Conservation (phyloP, 2,329 filamentous ascomycete genomes). For the Colletotrichum abscissum region DNA sequence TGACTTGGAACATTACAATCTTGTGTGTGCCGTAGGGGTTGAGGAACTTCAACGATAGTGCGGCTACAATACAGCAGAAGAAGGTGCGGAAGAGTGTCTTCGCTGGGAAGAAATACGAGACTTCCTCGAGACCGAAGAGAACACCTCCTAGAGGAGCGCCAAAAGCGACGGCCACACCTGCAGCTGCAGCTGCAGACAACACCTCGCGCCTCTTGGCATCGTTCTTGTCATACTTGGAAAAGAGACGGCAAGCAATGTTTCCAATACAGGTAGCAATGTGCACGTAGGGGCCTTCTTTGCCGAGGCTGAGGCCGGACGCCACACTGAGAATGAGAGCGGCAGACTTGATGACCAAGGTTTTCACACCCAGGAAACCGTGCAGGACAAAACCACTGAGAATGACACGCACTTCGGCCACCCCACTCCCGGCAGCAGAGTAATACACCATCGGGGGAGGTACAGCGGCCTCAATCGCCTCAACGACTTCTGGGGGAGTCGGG, state of each 20-base stretch:
- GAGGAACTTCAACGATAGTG: constrained; percentile 90
- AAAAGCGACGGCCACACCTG: constrained; percentile 93
- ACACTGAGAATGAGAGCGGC: constrained; percentile 87
- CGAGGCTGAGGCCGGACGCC: constrained; percentile 90
- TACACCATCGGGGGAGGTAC: constrained; percentile 82
- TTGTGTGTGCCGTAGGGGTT: constrained; percentile 97
- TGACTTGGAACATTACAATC: constrained; percentile 95
- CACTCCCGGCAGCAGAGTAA: constrained; percentile 95
- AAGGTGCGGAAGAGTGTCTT: constrained; percentile 98
- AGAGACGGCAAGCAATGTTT: constrained; percentile 95
- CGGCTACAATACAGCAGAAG: constrained; percentile 96
- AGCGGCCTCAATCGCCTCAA: constrained; percentile 47
- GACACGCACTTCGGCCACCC: constrained; percentile 96
- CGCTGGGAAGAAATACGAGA: constrained; percentile 96
- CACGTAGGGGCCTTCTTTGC: constrained; percentile 96
- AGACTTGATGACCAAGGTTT: constrained; percentile 88
- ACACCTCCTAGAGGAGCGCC: constrained; percentile 89
- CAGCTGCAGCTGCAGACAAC: constrained; percentile 90
- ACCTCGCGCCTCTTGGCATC: constrained; percentile 95
- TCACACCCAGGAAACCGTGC: constrained; percentile 92
- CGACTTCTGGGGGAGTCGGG: constrained; percentile 53
- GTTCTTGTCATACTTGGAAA: constrained; percentile 92
- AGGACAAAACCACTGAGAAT: constrained; percentile 98
- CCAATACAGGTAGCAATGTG: constrained; percentile 96
- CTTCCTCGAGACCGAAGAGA: constrained; percentile 93